A percentile compares a stretch with the other conserved stretches of the same genome.
Evolutionary conservation across 257 asterid species (phyloP).

Genomic region (Nicotiana noctiflora): DNA sequence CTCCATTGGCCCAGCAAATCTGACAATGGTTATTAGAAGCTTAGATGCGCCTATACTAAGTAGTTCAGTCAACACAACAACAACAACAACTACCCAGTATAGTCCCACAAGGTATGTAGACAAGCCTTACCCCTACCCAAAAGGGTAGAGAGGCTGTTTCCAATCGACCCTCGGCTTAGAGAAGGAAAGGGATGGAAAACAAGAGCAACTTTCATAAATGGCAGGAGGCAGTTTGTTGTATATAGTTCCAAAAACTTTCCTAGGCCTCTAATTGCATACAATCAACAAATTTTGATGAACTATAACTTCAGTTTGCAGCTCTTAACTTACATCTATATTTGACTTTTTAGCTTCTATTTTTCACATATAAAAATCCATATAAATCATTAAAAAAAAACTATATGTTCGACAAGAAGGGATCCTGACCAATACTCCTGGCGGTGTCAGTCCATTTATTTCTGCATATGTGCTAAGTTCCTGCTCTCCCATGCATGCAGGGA

Average conservation of each 20-base stretch:
- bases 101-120: no score
- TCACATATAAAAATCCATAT: not conserved
- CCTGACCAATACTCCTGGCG: conserved; percentile 20
- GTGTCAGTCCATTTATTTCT: conserved; percentile 10
- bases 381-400: not conserved
- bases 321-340: not conserved
- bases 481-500: conserved; percentile 18
- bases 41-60: not conserved
- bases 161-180: no score
- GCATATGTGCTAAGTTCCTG: conserved; percentile 4
- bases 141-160: no score
- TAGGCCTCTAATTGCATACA: not conserved
- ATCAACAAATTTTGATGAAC: not conserved
- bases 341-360: not conserved
- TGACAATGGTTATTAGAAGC: not conserved
- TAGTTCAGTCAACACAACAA: no score
- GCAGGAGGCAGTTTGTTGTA: not conserved
- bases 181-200: not conserved
- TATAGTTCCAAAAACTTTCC: not conserved
- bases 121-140: no score
- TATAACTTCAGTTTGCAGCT: conserved; percentile 1
- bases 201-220: not conserved
- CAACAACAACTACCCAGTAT: no score
- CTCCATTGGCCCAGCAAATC: not conserved
- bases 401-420: conserved; percentile 2